Percentiles rank a stretch among this genome's conserved stretches.
Conservation (phyloP, 345 rosid genomes). For the Noccaea caerulescens region DNA sequence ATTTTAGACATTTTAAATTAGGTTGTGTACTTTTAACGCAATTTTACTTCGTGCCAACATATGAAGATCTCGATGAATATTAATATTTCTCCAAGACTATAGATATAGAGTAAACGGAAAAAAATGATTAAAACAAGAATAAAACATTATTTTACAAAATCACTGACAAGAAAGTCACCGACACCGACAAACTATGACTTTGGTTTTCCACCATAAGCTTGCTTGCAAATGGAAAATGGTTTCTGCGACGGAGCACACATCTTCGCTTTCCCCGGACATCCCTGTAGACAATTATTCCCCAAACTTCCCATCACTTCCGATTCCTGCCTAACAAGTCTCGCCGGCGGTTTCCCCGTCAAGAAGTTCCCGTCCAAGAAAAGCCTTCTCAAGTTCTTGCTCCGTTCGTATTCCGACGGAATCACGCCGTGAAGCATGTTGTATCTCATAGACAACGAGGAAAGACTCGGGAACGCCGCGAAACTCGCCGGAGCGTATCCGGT, state of each 20-base stretch:
- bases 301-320: conserved; percentile 67
- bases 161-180: conserved; percentile 33
- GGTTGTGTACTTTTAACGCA: background rate
- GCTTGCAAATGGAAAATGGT: conserved; percentile 66
- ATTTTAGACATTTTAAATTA: too few species aligned
- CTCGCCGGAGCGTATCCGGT: conserved; percentile 55
- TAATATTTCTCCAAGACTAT: background rate
- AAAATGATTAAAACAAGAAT: background rate
- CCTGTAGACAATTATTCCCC: conserved; percentile 83
- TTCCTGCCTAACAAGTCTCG: conserved; percentile 48
- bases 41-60: conserved; percentile 14
- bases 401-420: conserved; percentile 68
- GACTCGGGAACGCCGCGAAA: conserved; percentile 59
- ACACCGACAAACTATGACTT: conserved; percentile 52
- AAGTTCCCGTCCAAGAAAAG: conserved; percentile 81
- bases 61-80: conserved; percentile 27
- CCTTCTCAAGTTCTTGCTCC: conserved; percentile 58
- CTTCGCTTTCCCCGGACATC: conserved; percentile 75
- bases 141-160: conserved; percentile 35
- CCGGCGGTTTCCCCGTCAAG: conserved; percentile 80
- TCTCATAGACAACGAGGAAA: conserved; percentile 73
- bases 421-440: conserved; percentile 71
- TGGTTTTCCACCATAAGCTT: conserved; percentile 79
- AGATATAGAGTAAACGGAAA: background rate
- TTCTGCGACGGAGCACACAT: conserved; percentile 85